Base-by-base conservation (phyloP, 2,329 filamentous ascomycete genomes). In the Fusarium sp. region DNA sequence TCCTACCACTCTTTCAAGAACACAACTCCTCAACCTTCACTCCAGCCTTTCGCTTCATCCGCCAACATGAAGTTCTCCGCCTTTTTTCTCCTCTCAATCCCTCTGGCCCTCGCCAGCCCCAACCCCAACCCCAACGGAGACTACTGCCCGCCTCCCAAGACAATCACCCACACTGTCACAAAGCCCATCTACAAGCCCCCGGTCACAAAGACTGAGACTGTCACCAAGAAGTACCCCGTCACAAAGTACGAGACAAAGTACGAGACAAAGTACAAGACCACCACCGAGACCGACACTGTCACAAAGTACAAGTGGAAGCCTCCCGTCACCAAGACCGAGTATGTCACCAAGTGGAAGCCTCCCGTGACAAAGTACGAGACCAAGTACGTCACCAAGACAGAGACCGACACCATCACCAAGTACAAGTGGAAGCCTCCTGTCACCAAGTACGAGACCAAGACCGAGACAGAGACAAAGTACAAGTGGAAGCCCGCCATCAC, bases 1-100 rank as follows among this genome's bases (percentile, higher is more conserved):
- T 62, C 48, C 31, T 62, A 47, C 1, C 58, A 45, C 21, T 56
- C 48, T 62, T 62, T 62, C 48, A 62, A 42, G 6, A 41, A 39
- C 31, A 4, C 4, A 25, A 7, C 18, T 25, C 10, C 13, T 29
- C 7, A 33, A 23, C 21, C 29, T 29, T 21, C 7, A 43, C n/a
- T 6, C 6, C 39, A 58, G 0, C 47, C 48, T 13, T 39, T 62
- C 42, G 48, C 58, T 67, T 15, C 63, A 67, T 21, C 40, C 39
- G 18, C 25, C 35, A 67, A 40, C 31, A 67, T 67, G 64, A 67
- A 67, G 58, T 63, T 67, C 14, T 59, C 56, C 23, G 25, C 58
- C 42, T 13, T 67, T 6, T 48, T 63, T 10, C 15, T 66, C n/a
- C 56, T 67, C 18, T 41, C 63, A 15, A 20, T 54, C 14, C 45